Conservation (phyloP, 2,329 filamentous ascomycete genomes). For the Sclerotinia glacialis region DNA sequence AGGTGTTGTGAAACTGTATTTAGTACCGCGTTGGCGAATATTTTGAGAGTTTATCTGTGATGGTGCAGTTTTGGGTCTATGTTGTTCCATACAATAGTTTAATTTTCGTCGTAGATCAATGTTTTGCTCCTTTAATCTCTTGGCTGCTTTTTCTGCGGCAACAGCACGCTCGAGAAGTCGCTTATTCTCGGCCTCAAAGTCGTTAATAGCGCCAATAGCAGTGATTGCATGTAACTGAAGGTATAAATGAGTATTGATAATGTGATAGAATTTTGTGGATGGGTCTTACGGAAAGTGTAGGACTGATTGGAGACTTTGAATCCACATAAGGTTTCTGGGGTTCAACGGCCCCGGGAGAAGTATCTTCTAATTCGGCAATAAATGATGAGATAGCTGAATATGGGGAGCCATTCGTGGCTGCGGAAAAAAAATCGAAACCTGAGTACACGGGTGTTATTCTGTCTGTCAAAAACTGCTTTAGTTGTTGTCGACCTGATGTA, state of each 20-base stretch:
- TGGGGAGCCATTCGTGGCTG: constrained; percentile 23
- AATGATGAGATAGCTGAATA: constrained; percentile 28
- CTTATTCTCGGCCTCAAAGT: constrained; percentile 20
- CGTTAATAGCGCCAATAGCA: constrained; percentile 22
- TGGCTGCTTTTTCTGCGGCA: constrained; percentile 34
- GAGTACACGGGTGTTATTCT: constrained; percentile 30
- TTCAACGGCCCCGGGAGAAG: constrained; percentile 25
- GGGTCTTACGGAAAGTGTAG: constrained; percentile 18
- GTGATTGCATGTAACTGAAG: constrained; percentile 11
- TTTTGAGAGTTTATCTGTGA: constrained; percentile 11
- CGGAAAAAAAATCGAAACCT: constrained; percentile 31
- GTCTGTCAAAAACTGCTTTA: constrained; percentile 28
- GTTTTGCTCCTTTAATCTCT: constrained; percentile 31
- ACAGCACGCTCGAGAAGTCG: constrained; percentile 22
- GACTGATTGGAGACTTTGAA: constrained; percentile 6
- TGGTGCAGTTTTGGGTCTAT: constrained; percentile 30
- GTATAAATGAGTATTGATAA: background rate
- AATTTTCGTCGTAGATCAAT: constrained; percentile 29
- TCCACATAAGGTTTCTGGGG: background rate
- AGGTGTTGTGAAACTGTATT: constrained; percentile 20
- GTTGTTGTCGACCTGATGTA: constrained; percentile 24
- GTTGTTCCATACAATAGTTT: constrained; percentile 26
- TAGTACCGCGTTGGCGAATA: constrained; percentile 3
- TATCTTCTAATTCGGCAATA: constrained; percentile 35
- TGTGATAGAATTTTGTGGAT: background rate